Conservation (phyloP, 306 rosid genomes). For the Quercus aquifolioides region DNA sequence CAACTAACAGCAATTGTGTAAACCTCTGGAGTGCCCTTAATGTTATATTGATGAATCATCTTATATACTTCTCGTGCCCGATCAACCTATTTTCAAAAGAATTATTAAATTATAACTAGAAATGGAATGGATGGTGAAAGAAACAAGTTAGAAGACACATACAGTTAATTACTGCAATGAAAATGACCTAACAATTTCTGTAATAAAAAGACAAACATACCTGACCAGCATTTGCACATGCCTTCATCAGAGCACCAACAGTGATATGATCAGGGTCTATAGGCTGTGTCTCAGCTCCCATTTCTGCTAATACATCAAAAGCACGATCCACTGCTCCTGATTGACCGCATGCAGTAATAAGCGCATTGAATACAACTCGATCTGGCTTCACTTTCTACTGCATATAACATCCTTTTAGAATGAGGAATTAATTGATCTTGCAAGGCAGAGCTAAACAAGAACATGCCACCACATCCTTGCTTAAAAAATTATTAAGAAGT, state of each 20-base stretch:
- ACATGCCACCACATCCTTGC: not conserved
- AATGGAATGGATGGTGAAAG: not conserved
- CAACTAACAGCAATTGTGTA: conserved; percentile 91
- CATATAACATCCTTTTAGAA: conserved; percentile 69
- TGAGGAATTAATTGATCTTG: conserved; percentile 26
- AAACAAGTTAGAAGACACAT: conserved; percentile 7
- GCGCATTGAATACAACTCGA: conserved; percentile 99
- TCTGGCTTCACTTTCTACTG: conserved; percentile 99
- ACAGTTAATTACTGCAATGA: not conserved
- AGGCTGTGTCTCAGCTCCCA: conserved; percentile 77
- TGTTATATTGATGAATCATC: conserved; percentile 62
- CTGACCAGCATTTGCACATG: conserved; percentile 90
- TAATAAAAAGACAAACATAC: conserved; percentile 35
- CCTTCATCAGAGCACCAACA: conserved; percentile 88
- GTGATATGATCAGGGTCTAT: conserved; percentile 90
- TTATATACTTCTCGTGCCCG: conserved; percentile 78
- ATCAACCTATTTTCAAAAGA: conserved; percentile 59
- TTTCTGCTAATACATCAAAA: conserved; percentile 90
- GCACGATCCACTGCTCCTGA: conserved; percentile 98
- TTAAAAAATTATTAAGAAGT: not conserved
- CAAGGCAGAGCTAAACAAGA: conserved; percentile 16
- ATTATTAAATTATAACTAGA: not conserved
- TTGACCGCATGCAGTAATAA: conserved; percentile 93
- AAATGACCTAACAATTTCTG: conserved; percentile 6
- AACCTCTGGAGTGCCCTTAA: conserved; percentile 90